phyloP scores from a whole-genome alignment of 2,329 filamentous ascomycete species.

The Penicillium concentricum region DNA sequence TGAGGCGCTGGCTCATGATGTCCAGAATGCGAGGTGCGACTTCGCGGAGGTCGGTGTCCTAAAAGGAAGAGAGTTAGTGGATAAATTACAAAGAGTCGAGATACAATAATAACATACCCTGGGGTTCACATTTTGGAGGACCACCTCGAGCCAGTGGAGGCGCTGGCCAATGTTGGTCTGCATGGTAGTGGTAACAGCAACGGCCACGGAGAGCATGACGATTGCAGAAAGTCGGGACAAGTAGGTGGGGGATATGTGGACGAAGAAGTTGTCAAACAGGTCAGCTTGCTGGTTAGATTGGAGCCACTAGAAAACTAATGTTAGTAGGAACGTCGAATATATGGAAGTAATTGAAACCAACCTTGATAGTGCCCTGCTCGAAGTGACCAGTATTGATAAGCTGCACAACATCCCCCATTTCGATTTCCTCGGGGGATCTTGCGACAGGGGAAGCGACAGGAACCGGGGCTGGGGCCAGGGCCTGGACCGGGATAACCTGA shows the following conservation, averaged over 20 bases:
- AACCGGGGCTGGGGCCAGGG: slow-evolving; percentile 1
- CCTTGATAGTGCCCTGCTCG: slow-evolving; percentile 49
- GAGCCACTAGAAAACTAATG: slow-evolving; percentile 51
- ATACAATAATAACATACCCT: slow-evolving; percentile 42
- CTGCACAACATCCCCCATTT: slow-evolving; percentile 42
- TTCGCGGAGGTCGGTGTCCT: slow-evolving; percentile 56
- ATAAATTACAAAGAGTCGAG: background rate
- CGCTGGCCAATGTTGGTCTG: slow-evolving; percentile 55
- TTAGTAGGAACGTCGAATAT: slow-evolving; percentile 15
- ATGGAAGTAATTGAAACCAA: slow-evolving; percentile 22
- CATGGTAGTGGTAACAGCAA: slow-evolving; percentile 59
- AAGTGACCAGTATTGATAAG: slow-evolving; percentile 42
- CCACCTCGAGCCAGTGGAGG: slow-evolving; percentile 58
- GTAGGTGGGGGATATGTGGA: slow-evolving; percentile 57
- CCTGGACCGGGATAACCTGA: background rate
- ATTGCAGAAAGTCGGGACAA: slow-evolving; percentile 56
- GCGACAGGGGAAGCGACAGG: slow-evolving; percentile 13
- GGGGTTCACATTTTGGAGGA: slow-evolving; percentile 55
- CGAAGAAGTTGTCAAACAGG: slow-evolving; percentile 63
- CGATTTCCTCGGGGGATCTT: slow-evolving; percentile 38
- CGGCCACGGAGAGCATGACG: slow-evolving; percentile 60
- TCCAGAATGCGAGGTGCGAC: slow-evolving; percentile 61
- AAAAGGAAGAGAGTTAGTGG: slow-evolving; percentile 1
- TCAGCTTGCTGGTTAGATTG: slow-evolving; percentile 59
- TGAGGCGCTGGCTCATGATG: slow-evolving; percentile 57